Conservation (phyloP, 169 alveolate genomes). For the Fabrea salina region DNA sequence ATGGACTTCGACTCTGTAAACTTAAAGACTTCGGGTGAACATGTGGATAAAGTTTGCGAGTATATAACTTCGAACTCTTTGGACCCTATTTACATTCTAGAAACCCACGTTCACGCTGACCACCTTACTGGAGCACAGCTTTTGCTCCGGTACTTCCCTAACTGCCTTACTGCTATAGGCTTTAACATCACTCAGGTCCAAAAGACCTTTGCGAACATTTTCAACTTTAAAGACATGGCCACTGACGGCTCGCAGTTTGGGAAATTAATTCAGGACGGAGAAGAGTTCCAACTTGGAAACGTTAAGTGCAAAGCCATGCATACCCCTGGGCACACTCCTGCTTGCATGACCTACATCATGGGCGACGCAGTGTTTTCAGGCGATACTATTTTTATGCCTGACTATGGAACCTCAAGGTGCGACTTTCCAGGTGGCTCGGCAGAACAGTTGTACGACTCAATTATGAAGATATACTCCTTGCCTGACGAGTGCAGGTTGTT, state of each 20-base stretch:
- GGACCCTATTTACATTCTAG: background rate
- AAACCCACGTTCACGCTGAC: conserved; percentile 17
- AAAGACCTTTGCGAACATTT: background rate
- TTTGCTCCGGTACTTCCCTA: background rate
- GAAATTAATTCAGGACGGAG: background rate
- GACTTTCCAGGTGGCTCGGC: conserved; percentile 25
- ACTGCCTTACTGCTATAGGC: background rate
- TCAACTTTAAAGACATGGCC: background rate
- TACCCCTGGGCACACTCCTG: conserved; percentile 25
- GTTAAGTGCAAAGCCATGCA: background rate
- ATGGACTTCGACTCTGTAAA: background rate
- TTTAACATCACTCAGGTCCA: conserved; percentile 2
- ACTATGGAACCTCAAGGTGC: conserved; percentile 1
- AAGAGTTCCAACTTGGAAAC: background rate
- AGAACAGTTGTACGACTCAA: background rate
- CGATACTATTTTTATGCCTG: conserved; percentile 22
- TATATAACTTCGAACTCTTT: background rate
- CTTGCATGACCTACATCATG: background rate
- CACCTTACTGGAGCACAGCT: background rate
- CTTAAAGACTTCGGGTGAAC: background rate
- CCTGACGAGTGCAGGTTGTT: background rate
- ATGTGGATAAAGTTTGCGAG: background rate
- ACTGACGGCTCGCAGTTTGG: conserved; percentile 1
- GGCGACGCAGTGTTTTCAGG: conserved; percentile 11
- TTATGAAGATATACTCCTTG: background rate